Evolutionary conservation across 2,329 filamentous ascomycete genomes (phyloP), one percentile per base, ranked within the genome.

Genomic region (Neofusicoccum sp.): DNA sequence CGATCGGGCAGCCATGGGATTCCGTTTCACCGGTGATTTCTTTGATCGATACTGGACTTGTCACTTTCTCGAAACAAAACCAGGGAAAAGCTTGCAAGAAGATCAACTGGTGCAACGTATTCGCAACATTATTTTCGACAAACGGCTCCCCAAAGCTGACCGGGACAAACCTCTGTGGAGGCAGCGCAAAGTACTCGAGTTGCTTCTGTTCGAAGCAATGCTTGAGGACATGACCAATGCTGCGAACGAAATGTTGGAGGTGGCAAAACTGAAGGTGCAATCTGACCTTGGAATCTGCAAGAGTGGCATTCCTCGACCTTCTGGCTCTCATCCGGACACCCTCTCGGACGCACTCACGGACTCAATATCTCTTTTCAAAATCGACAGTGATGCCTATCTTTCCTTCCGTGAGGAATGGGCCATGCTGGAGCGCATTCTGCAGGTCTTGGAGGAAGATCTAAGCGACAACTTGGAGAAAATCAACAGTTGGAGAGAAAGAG

Each of bases 21-120:
- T 75, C 44, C 69, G 70, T 5, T 72, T 76, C 43, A 44, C 64
- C 7, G 73, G 73, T 3, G 72, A 76, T 58, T 72, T 73, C 44
- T 74, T 73, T 28, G 73, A 76, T 47, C 67, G 73, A 0, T 74
- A 70, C 37, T 75, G 73, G 73, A 76, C 73, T 1, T 74, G 72
- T 36, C 67, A 73, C 52, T 61, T 71, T 33, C 61, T 73, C 16
- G 63, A 39, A 9, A 6, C 34, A n/a, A 22, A 47, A 2, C 56
- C 56, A 4, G 39, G 29, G 6, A 33, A 50, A n/a, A 16, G 7
- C 5, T 8, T 28, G 29, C 22, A 7, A 6, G 41, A 58, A 11
- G 11, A 58, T 4, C 7, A 58, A 1, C 54, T 58, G 7, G 39
- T 12, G 31, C n/a, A 7, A 2, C 39, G 41, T 2, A 6, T 58